phyloP scores from a whole-genome alignment of 176 grass and related monocot species.

The Oryza coarctata region DNA sequence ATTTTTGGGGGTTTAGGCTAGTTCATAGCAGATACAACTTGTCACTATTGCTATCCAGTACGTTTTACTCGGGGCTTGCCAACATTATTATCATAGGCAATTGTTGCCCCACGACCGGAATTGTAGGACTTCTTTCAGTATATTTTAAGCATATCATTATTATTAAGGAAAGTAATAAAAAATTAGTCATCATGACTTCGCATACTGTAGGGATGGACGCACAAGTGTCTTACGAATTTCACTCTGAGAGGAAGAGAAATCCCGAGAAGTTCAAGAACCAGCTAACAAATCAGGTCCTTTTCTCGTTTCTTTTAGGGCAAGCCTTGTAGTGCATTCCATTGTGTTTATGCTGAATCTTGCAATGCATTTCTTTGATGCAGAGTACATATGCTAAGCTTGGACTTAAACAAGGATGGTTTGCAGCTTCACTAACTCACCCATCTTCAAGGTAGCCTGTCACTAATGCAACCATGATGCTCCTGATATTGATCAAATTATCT shows the following conservation, averaged over 20 bases:
- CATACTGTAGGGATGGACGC: slow-evolving; percentile 82
- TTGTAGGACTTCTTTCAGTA: neutral
- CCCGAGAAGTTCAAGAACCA: slow-evolving; percentile 98
- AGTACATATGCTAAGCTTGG: slow-evolving; percentile 86
- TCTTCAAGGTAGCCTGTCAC: slow-evolving; percentile 66
- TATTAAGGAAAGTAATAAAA: neutral
- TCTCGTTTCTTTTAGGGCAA: slow-evolving; percentile 3
- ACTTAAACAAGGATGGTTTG: slow-evolving; percentile 77
- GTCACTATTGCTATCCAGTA: neutral
- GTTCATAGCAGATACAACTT: neutral
- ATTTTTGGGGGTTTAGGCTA: neutral
- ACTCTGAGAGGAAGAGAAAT: slow-evolving; percentile 86
- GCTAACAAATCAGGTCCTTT: slow-evolving; percentile 74
- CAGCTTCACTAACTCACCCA: slow-evolving; percentile 59
- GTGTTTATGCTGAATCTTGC: slow-evolving; percentile 4
- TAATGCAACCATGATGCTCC: slow-evolving; percentile 5
- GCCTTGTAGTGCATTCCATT: neutral
- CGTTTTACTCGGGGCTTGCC: neutral
- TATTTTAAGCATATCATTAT: neutral
- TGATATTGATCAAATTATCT: neutral
- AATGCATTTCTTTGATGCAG: slow-evolving; percentile 47
- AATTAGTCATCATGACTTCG: neutral
- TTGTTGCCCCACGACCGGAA: neutral
- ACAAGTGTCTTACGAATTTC: slow-evolving; percentile 94
- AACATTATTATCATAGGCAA: neutral